Conservation (phyloP, 805 yeast genomes). For the Ogataea parapolymorpha region DNA sequence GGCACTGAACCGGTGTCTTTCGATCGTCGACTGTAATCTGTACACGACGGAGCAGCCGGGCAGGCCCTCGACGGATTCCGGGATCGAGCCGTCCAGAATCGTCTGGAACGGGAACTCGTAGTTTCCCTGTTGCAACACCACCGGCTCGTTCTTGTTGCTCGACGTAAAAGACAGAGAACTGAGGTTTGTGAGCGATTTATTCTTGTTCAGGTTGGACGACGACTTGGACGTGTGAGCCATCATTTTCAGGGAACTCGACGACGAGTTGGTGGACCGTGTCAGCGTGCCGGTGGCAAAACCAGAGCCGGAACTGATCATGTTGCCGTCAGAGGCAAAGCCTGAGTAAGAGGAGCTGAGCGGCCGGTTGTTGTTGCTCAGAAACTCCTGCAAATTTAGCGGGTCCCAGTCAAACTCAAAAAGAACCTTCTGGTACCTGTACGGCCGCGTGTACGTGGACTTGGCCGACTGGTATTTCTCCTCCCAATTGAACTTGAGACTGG, state of each 20-base stretch:
- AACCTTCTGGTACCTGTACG: constrained; percentile 53
- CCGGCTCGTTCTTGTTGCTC: constrained; percentile 26
- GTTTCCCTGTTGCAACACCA: constrained; percentile 64
- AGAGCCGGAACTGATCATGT: constrained; percentile 8
- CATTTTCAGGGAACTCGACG: constrained; percentile 42
- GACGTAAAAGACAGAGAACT: constrained; percentile 21
- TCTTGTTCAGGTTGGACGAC: constrained; percentile 15
- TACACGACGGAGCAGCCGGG: constrained; percentile 75
- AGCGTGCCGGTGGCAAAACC: constrained; percentile 33
- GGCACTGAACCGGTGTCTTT: constrained; percentile 73
- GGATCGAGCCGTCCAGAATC: constrained; percentile 75
- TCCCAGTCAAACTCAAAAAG: constrained; percentile 82
- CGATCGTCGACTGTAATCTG: constrained; percentile 73
- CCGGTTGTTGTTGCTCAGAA: constrained; percentile 18
- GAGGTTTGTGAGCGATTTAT: constrained; percentile 34
- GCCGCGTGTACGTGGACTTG: constrained; percentile 43
- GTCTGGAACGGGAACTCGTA: constrained; percentile 89
- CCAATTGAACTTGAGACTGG: constrained; percentile 66
- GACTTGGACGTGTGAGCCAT: constrained; percentile 27
- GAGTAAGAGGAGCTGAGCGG: constrained; percentile 21
- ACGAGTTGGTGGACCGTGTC: constrained; percentile 37
- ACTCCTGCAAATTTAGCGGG: constrained; percentile 50
- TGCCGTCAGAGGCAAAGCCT: constrained; percentile 6
- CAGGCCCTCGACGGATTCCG: constrained; percentile 88
- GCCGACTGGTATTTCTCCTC: constrained; percentile 48